Evolutionary conservation across 495 filamentous ascomycete species (phyloP), one percentile per base, ranked within the genome.

Genomic region (Trichoderma virens): DNA sequence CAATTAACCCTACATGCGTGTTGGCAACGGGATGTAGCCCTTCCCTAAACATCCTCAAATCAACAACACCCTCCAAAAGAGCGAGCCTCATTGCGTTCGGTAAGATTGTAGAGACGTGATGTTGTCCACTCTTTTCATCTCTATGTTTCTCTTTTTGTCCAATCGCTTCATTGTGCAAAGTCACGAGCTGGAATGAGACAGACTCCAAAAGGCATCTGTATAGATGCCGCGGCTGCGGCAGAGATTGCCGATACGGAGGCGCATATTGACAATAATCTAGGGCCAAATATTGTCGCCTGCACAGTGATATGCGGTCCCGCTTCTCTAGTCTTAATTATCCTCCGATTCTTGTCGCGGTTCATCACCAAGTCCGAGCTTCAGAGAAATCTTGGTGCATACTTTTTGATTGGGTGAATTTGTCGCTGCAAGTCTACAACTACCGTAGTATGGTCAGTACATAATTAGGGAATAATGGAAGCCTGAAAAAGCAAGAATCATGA

Each of bases 221-320:
- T 20, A 16, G n/a, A 51, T 51, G 45, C 45, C 45, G 45, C 45
- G 45, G 23, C 45, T 20, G n/a, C 45, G 16, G 45, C 45, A 7
- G 45, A 51, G 6, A 51, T 51, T n/a, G 45, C 45, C 45, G n/a
- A 51, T 20, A 51, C 23, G 45, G 45, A 51, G 45, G 45, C 45
- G 2, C 45, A 51, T 5, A 51, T 51, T n/a, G n/a, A 51, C 23
- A 7, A 51, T 7, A 51, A 16, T 16, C 18, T 16, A 7, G 45
- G n/a, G n/a, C 45, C 45, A 25, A n/a, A 51, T 25, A 25, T 51
- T n/a, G 23, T 51, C 23, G 45, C 45, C 2, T 51, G 45, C 9
- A 51, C 45, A 25, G 16, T n/a, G n/a, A 51, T 51, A 51, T 51
- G 45, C 20, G 45, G 45, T 9, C 3, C 23, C 45, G 45, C 45